phyloP scores from a whole-genome alignment of 106 monocot species.

The Cymbidium sinense region DNA sequence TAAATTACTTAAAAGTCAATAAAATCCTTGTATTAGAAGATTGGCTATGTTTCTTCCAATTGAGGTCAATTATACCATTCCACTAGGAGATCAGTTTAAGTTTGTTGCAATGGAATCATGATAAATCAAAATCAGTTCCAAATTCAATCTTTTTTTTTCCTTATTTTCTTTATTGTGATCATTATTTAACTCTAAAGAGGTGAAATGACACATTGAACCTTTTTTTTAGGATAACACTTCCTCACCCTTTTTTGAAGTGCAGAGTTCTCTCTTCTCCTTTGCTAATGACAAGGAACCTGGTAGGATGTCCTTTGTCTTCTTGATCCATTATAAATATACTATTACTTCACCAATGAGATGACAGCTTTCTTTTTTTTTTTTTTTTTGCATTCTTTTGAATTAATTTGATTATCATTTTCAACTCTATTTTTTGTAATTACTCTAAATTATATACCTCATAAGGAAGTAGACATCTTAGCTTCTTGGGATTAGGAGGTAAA shows the following conservation, averaged over 20 bases:
- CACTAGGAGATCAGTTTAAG: neutral
- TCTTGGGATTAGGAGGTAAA: neutral
- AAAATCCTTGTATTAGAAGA: neutral
- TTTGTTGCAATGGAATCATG: neutral
- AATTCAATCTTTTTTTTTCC: neutral
- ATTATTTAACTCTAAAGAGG: neutral
- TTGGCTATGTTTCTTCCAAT: neutral
- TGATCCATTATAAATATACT: no score
- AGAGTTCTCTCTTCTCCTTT: no score
- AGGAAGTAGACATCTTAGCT: neutral
- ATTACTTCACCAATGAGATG: neutral
- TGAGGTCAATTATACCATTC: neutral
- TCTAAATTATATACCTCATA: neutral
- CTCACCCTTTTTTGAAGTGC: no score
- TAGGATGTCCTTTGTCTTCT: no score
- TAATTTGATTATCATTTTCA: neutral
- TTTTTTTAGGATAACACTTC: no score
- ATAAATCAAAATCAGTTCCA: neutral
- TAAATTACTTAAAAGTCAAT: neutral
- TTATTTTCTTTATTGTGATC: neutral
- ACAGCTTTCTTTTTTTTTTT: neutral
- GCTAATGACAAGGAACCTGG: no score
- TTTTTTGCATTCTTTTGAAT: neutral
- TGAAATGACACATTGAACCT: no score
- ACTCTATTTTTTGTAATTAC: neutral